phyloP scores from a whole-genome alignment of 164 flowering plant genomes.

The Sextonia rubra region DNA sequence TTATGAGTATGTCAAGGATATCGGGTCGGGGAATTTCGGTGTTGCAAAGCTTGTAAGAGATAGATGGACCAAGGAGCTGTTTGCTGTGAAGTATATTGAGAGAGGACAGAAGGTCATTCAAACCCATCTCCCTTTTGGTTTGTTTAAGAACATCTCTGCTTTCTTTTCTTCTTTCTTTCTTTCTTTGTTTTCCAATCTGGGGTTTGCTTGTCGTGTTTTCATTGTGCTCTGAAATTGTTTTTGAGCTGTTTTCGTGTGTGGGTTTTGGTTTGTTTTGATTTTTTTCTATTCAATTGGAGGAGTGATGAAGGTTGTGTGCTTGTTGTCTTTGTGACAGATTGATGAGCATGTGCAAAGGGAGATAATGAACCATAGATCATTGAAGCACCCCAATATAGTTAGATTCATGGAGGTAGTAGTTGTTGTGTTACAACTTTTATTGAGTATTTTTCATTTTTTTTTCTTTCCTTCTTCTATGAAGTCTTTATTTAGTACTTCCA shows the following conservation, averaged over 20 bases:
- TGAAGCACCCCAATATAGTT: constrained; percentile 68
- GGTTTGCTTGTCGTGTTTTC: neutral
- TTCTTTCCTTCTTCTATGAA: neutral
- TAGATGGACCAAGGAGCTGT: constrained; percentile 38
- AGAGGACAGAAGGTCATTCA: constrained; percentile 57
- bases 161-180: neutral
- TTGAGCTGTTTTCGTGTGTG: constrained; percentile 1
- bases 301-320: too few relatives aligned
- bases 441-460: neutral
- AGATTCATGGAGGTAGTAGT: constrained; percentile 63
- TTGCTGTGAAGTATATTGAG: constrained; percentile 70
- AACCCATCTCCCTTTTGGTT: too few relatives aligned
- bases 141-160: neutral
- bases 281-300: too few relatives aligned
- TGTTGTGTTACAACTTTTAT: neutral
- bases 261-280: constrained; percentile 4
- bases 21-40: constrained; percentile 74
- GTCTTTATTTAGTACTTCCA: neutral
- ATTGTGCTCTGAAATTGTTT: neutral
- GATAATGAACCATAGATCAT: constrained; percentile 73
- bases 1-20: constrained; percentile 55
- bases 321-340: constrained; percentile 36
- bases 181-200: neutral
- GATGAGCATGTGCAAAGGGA: constrained; percentile 84
- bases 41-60: constrained; percentile 70